A percentile compares a stretch with the other conserved stretches of the same genome.
These are phyloP conservation scores for Jatropha podagrica DNA, from an alignment of 441 rosid species.

Conservation along the genomic window DNA sequence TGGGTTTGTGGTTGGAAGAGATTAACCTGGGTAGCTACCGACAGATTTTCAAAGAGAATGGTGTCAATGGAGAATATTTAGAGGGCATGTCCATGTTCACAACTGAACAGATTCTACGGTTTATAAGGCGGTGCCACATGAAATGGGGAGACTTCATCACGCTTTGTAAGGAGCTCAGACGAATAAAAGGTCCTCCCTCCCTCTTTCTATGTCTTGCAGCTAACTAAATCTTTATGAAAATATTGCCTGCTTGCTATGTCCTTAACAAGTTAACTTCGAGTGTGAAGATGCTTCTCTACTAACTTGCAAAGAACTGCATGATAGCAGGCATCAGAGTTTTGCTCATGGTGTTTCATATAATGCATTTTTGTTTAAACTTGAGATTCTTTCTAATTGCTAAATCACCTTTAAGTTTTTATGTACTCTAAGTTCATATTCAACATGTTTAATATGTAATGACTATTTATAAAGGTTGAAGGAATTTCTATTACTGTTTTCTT, in stretches of 20 bases:
- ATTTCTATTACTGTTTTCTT: neutral
- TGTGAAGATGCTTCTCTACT: neutral
- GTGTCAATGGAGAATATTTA: constrained; percentile 94
- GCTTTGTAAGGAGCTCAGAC: constrained; percentile 93
- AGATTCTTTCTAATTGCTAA: neutral
- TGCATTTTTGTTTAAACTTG: neutral
- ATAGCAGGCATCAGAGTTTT: neutral
- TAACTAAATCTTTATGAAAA: neutral
- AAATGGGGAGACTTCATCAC: constrained; percentile 99
- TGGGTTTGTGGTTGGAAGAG: constrained; percentile 96
- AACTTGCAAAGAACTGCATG: neutral
- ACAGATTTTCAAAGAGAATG: constrained; percentile 84
- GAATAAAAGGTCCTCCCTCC: constrained; percentile 73
- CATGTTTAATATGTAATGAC: neutral
- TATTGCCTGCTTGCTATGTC: neutral
- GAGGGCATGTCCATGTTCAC: constrained; percentile 99
- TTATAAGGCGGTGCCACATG: constrained; percentile 99
- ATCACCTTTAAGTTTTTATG: neutral
- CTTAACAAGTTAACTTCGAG: neutral
- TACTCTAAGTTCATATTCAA: neutral
- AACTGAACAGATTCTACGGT: constrained; percentile 97
- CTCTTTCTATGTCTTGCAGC: neutral
- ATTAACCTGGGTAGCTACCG: constrained; percentile 93
- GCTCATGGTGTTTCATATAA: neutral
- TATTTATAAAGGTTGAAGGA: neutral